phyloP scores from a whole-genome alignment of 192 early-diverging fungal genomes.

The Coemansia sp. region DNA sequence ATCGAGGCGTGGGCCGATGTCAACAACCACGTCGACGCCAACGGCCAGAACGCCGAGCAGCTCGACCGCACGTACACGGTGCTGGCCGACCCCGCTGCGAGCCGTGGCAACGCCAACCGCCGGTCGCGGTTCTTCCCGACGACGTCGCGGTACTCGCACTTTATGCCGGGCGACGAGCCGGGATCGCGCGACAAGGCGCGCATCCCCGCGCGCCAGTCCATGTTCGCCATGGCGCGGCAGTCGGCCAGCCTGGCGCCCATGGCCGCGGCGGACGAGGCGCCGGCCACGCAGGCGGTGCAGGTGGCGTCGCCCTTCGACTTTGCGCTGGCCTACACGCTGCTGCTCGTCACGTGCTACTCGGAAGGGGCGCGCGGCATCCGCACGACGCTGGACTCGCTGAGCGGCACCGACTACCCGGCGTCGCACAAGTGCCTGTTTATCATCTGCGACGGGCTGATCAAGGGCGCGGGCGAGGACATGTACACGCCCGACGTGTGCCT shows the following conservation, averaged over 20 bases:
- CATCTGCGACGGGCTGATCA: slow-evolving; percentile 95
- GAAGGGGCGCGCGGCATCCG: slow-evolving; percentile 92
- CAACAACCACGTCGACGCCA: slow-evolving; percentile 55
- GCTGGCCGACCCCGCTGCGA: slow-evolving; percentile 12
- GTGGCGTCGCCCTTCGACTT: slow-evolving; percentile 48
- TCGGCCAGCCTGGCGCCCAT: background rate
- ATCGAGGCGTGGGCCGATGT: slow-evolving; percentile 77
- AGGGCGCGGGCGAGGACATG: slow-evolving; percentile 92
- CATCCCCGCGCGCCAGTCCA: slow-evolving; percentile 27
- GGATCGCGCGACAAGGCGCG: slow-evolving; percentile 47
- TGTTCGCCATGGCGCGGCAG: slow-evolving; percentile 21
- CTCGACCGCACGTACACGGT: slow-evolving; percentile 54
- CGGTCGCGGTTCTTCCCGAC: slow-evolving; percentile 55
- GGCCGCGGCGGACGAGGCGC: background rate
- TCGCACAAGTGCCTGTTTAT: slow-evolving; percentile 96
- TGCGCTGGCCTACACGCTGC: slow-evolving; percentile 70
- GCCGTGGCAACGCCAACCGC: slow-evolving; percentile 27
- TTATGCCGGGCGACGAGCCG: slow-evolving; percentile 55
- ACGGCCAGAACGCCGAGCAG: slow-evolving; percentile 17
- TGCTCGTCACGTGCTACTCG: slow-evolving; percentile 92
- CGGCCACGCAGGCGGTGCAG: slow-evolving; percentile 1
- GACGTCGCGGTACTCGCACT: slow-evolving; percentile 55
- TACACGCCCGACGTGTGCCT: slow-evolving; percentile 86
- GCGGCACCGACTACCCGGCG: slow-evolving; percentile 88
- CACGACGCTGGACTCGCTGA: slow-evolving; percentile 91